These are phyloP conservation scores for Dipodascopsis tothii DNA, from an alignment of 805 yeast species.

Conservation along the genomic window DNA sequence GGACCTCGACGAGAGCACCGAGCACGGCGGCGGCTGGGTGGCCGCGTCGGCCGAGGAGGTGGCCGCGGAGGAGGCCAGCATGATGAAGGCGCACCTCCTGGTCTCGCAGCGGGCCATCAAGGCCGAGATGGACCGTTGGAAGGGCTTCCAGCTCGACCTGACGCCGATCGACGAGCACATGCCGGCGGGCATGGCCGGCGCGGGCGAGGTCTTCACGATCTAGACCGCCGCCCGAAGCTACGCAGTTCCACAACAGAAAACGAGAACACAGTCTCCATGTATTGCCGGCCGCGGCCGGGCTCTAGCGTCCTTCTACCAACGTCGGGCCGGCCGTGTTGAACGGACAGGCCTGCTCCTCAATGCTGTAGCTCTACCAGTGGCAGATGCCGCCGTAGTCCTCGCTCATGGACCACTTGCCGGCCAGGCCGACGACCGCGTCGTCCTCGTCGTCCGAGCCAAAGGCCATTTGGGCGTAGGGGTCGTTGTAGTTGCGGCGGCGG, in stretches of 20 bases:
- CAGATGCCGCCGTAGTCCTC: constrained; percentile 22
- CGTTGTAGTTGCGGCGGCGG: neutral
- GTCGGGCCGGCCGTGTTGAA: no score
- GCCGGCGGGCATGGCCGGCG: constrained; percentile 11
- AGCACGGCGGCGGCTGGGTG: constrained; percentile 6
- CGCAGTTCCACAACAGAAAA: no score
- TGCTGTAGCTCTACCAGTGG: constrained; percentile 18
- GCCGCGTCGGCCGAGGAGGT: neutral
- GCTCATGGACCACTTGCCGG: constrained; percentile 21
- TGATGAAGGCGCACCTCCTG: neutral
- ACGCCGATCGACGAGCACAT: neutral
- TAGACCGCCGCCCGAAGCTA: no score
- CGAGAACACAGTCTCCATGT: no score
- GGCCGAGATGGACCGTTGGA: constrained; percentile 19
- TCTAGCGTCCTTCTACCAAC: no score
- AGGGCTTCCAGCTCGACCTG: constrained; percentile 16
- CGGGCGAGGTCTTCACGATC: constrained; percentile 10
- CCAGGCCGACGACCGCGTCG: constrained; percentile 14
- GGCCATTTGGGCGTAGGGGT: neutral
- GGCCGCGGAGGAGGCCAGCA: constrained; percentile 2
- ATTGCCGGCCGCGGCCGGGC: no score
- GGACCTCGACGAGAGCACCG: constrained; percentile 12
- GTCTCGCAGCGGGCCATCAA: constrained; percentile 1
- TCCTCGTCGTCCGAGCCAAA: neutral
- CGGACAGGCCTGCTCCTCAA: no score